Evolutionary conservation across 1,284 basidiomycete species (phyloP), one percentile per base, ranked within the genome.

Genomic region (Cutaneotrichosporon sp.): DNA sequence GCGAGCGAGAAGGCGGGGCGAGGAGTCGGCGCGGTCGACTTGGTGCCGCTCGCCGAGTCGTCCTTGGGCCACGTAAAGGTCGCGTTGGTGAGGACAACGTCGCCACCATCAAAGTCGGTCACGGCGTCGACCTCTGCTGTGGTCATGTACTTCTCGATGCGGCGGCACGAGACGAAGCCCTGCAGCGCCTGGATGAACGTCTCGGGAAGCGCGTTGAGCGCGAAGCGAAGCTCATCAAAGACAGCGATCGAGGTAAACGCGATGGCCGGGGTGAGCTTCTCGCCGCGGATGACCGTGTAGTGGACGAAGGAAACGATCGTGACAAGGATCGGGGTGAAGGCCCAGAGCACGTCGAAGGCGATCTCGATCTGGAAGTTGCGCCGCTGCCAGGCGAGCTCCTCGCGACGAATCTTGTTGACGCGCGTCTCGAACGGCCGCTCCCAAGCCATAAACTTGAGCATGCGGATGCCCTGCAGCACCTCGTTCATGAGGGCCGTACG

Each of bases 381-480:
- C 65, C 87, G 87, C 76, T 93, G 91, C 77, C 87, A 92, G 68
- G 87, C 87, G 14, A 95, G 82, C 76, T 95, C 92, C 67, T 87
- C 87, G 53, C 85, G 86, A 25, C 92, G 85, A 63, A 95, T 83
- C 56, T 84, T 86, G 59, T 90, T 77, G 9, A 95, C 87, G 9
- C 85, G 84, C 33, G 83, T 82, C 79, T 95, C 92, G 71, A 95
- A 95, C 69, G 87, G 90, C 22, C 90, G 86, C 79, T 97, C 94
- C 92, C 92, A 95, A 10, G 91, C 91, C 91, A 95, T 94, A 78
- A 94, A 94, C 83, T 97, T 95, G 70, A 95, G 85, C 91, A 95
- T 95, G n/a, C 92, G 84, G 65, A 97, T 92, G 3, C 86, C 91
- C 54, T 90, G 90, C 8, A 97, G 81, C 58, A 94, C 86, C 86